Evolutionary conservation across 106 monocot species (phyloP), one percentile per base, ranked within the genome.

Genomic region (Narthecium ossifragum): DNA sequence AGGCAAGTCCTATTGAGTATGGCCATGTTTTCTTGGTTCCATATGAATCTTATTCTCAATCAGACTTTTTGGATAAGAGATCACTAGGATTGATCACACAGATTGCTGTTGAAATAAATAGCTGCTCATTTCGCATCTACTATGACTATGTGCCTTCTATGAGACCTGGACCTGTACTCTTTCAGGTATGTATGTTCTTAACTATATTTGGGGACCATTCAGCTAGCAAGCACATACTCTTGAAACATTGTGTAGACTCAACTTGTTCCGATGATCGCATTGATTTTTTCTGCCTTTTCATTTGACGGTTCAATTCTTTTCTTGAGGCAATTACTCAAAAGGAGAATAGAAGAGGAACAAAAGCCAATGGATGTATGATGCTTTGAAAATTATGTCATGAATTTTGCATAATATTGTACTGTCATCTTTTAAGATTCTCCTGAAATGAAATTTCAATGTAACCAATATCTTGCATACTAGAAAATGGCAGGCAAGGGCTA

Each of bases 21-120:
- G 89, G 89, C 8, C 84, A 89, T 51, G 46, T 89, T 47, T 84
- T 75, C 58, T 68, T 89, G 77, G 66, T 89, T 10, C 84, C 84
- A 33, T 73, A 69, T 55, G 34, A 28, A 22, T 31, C 34, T 28
- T 32, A 70, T 68, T 20, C 30, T 31, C 54, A 46, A 33, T 46
- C 59, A 23, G 40, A 58, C 58, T 46, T 43, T 59, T 8, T 72
- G 46, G 73, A 65, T 53, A 73, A 64, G 48, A 63, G 31, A 57
- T 70, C 70, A 20, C 32, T 89, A 30, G 65, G 67, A 34, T 53
- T 72, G 43, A 49, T 80, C 52, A 4, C 49, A 37, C 60, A 20
- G 51, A 63, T 78, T 55, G 64, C 78, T 33, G 49, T 22, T 53
- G 89, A 89, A 75, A 41, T 89, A 18, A 73, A 75, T 51, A 81